A percentile compares a stretch with the other conserved stretches of the same genome.
Evolutionary conservation across 306 rosid species (phyloP).

Genomic region (Amphicarpaea edgeworthii): DNA sequence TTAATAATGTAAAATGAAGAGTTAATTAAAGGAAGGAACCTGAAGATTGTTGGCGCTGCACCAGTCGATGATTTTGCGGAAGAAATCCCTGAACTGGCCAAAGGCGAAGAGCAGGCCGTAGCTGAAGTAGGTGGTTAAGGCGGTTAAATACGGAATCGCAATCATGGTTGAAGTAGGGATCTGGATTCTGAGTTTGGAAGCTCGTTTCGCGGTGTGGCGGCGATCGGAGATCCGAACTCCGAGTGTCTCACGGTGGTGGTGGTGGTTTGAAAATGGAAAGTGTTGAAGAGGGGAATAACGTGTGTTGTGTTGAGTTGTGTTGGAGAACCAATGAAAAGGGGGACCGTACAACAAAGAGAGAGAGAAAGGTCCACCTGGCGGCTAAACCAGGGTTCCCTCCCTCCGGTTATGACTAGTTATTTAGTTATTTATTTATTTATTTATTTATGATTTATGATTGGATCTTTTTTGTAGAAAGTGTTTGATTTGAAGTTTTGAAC

Average conservation of each 20-base stretch:
- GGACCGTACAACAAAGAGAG: slow-evolving; percentile 23
- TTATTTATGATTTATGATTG: background rate
- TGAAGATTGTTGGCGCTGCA: slow-evolving; percentile 69
- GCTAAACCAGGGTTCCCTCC: slow-evolving; percentile 15
- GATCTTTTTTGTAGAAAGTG: background rate
- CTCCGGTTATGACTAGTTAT: background rate
- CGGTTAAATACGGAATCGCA: slow-evolving; percentile 85
- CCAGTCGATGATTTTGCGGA: slow-evolving; percentile 77
- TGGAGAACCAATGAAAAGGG: background rate
- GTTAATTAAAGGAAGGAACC: too few relatives aligned
- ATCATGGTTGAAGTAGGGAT: slow-evolving; percentile 48
- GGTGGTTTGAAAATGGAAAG: background rate
- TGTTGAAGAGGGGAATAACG: background rate
- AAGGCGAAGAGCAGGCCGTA: slow-evolving; percentile 87
- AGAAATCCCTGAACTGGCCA: slow-evolving; percentile 88
- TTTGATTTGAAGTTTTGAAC: background rate
- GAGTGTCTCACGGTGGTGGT: background rate
- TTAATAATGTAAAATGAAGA: too few relatives aligned
- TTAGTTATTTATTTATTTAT: too few relatives aligned
- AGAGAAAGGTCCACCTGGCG: slow-evolving; percentile 20
- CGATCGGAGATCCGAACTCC: slow-evolving; percentile 45
- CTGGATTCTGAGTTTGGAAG: slow-evolving; percentile 25
- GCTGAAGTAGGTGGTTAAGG: slow-evolving; percentile 93
- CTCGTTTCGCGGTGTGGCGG: background rate
- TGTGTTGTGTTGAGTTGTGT: background rate